phyloP scores from a whole-genome alignment of 1,284 basidiomycete genomes.

The Sanghuangporus weigelae region DNA sequence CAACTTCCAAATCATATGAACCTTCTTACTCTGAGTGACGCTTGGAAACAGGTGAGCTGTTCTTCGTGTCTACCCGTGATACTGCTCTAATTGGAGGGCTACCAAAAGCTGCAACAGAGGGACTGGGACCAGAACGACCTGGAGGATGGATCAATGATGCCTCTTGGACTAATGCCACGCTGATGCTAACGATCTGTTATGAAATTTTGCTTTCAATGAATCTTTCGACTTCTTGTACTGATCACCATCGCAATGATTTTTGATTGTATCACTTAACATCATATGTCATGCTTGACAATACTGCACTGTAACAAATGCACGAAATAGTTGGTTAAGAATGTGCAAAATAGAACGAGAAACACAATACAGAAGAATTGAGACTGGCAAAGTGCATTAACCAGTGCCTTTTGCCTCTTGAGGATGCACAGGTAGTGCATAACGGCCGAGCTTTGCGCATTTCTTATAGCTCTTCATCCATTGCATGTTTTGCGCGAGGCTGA shows the following conservation, averaged over 20 bases:
- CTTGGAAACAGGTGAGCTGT: conserved; percentile 48
- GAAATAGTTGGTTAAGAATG: not conserved
- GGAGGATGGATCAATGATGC: conserved; percentile 14
- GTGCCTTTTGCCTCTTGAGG: not conserved
- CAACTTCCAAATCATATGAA: conserved; percentile 74
- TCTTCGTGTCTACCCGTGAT: not conserved
- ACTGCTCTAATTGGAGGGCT: not conserved
- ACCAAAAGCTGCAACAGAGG: conserved; percentile 5
- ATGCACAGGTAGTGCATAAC: not conserved
- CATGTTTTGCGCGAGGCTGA: not conserved
- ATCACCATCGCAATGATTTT: not conserved
- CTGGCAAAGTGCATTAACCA: not conserved
- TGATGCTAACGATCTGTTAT: not conserved
- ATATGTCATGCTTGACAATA: not conserved
- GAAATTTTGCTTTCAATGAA: not conserved
- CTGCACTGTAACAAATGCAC: not conserved
- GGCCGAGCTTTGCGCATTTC: not conserved
- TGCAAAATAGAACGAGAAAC: not conserved
- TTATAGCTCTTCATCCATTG: not conserved
- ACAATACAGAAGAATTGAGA: not conserved
- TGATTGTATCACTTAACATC: not conserved
- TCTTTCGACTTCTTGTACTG: not conserved
- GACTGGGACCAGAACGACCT: conserved; percentile 16
- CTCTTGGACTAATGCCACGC: conserved; percentile 8
- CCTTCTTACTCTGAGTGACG: conserved; percentile 52